Percentiles rank a stretch among this genome's conserved stretches.
Conservation (phyloP, 192 early-diverging fungal genomes). For the Lunasporangiospora selenospora region DNA sequence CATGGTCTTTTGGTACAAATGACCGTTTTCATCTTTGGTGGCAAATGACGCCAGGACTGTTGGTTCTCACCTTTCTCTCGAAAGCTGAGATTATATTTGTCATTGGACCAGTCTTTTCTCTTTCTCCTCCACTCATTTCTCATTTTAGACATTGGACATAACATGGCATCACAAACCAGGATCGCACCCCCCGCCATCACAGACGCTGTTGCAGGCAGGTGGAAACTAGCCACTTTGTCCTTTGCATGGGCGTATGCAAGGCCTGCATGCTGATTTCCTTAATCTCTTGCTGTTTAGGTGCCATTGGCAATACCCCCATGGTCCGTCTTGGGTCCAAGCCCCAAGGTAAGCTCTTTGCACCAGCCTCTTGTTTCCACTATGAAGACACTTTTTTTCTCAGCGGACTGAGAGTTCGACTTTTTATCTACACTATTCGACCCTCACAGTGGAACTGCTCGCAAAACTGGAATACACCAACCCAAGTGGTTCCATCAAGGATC, state of each 20-base stretch:
- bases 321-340: slow-evolving; percentile 50
- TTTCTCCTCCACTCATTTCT: background rate
- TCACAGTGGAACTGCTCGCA: slow-evolving; percentile 64
- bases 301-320: slow-evolving; percentile 69
- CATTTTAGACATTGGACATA: too few relatives aligned
- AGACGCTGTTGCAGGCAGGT: slow-evolving; percentile 36
- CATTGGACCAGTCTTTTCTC: background rate
- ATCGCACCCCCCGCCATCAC: slow-evolving; percentile 35
- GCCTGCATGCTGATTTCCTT: slow-evolving; percentile 13
- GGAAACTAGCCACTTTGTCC: background rate
- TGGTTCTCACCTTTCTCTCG: too few relatives aligned
- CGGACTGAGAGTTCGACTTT: too few relatives aligned
- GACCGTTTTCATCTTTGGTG: too few relatives aligned
- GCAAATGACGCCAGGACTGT: too few relatives aligned
- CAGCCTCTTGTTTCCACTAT: too few relatives aligned
- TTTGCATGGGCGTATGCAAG: too few relatives aligned
- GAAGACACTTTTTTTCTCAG: too few relatives aligned
- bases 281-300: too few relatives aligned
- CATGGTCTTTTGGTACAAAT: too few relatives aligned
- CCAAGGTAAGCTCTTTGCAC: slow-evolving; percentile 23
- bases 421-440: background rate
- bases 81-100: too few relatives aligned
- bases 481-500: slow-evolving; percentile 74
- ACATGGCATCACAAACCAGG: slow-evolving; percentile 19
- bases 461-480: slow-evolving; percentile 82